Percentiles rank a stretch among this genome's conserved stretches.
Evolutionary conservation across 2,329 filamentous ascomycete genomes (phyloP).

Genomic region (Colletotrichum sp.): DNA sequence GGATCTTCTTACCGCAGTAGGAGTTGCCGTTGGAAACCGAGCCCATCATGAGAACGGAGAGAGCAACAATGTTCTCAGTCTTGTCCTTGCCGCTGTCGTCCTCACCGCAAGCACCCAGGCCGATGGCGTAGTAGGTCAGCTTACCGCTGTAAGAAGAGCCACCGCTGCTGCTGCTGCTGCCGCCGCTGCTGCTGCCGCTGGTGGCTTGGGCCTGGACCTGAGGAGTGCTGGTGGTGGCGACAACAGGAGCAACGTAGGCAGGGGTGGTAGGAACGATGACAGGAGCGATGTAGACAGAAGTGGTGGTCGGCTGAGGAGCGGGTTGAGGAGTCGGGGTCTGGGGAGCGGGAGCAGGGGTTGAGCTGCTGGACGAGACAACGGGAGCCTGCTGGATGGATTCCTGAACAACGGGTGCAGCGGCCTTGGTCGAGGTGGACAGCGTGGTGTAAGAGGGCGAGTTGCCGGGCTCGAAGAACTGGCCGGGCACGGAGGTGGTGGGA

Average conservation of each 20-base stretch:
- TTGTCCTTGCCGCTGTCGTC: constrained; percentile 62
- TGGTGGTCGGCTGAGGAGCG: background rate
- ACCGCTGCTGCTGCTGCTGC: constrained; percentile 26
- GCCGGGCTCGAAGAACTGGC: constrained; percentile 34
- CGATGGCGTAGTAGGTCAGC: constrained; percentile 76
- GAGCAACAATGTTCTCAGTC: constrained; percentile 68
- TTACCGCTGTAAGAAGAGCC: constrained; percentile 59
- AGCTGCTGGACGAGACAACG: background rate
- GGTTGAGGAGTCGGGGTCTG: constrained; percentile 26
- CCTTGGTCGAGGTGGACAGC: constrained; percentile 4
- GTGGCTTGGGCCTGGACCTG: constrained; percentile 5
- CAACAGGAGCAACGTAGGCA: background rate
- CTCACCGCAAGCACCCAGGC: constrained; percentile 71
- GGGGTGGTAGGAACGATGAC: background rate
- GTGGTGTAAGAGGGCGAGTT: constrained; percentile 6
- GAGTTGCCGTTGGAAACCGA: constrained; percentile 68
- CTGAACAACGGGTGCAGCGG: background rate
- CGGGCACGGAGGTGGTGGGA: constrained; percentile 26
- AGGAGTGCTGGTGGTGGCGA: constrained; percentile 12
- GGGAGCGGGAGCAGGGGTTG: constrained; percentile 21
- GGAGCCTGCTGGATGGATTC: constrained; percentile 4
- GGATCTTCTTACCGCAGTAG: constrained; percentile 73
- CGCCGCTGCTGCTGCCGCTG: constrained; percentile 19
- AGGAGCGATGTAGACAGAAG: constrained; percentile 8
- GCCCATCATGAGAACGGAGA: constrained; percentile 70